phyloP scores from a whole-genome alignment of 73 alveolate species.

The Paramecium bursaria region DNA sequence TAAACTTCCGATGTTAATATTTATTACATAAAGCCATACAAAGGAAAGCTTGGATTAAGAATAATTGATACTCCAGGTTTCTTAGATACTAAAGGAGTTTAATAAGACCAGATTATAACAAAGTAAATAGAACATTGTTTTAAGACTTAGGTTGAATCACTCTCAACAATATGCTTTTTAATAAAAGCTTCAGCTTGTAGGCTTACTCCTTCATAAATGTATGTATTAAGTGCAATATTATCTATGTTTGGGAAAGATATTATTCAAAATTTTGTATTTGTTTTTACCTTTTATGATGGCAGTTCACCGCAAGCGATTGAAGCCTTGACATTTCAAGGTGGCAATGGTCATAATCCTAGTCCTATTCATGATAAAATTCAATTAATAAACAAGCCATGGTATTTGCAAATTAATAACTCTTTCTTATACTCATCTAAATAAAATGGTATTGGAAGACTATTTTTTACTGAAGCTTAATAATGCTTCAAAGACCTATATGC shows the following conservation, averaged over 20 bases:
- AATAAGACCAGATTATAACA: conserved; percentile 6
- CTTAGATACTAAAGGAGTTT: conserved; percentile 60
- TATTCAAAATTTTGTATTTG: conserved; percentile 48
- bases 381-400: conserved; percentile 40
- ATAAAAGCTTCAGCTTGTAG: conserved; percentile 13
- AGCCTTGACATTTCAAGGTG: conserved; percentile 32
- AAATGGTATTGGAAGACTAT: too few relatives aligned
- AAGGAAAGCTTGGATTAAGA: conserved; percentile 41
- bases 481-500: too few relatives aligned
- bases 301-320: conserved; percentile 13
- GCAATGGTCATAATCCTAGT: neutral
- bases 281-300: conserved; percentile 59
- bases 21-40: neutral
- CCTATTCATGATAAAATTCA: neutral
- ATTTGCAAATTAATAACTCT: conserved; percentile 58
- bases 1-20: neutral
- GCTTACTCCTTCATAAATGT: conserved; percentile 8
- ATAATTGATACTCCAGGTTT: conserved; percentile 70
- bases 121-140: conserved; percentile 27
- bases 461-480: too few relatives aligned
- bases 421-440: too few relatives aligned
- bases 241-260: conserved; percentile 52
- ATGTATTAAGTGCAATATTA: conserved; percentile 13
- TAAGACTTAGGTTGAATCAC: neutral
- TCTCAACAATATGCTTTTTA: conserved; percentile 57